phyloP scores from a whole-genome alignment of 2,329 filamentous ascomycete species.

The Dothideomycetidae sp. region DNA sequence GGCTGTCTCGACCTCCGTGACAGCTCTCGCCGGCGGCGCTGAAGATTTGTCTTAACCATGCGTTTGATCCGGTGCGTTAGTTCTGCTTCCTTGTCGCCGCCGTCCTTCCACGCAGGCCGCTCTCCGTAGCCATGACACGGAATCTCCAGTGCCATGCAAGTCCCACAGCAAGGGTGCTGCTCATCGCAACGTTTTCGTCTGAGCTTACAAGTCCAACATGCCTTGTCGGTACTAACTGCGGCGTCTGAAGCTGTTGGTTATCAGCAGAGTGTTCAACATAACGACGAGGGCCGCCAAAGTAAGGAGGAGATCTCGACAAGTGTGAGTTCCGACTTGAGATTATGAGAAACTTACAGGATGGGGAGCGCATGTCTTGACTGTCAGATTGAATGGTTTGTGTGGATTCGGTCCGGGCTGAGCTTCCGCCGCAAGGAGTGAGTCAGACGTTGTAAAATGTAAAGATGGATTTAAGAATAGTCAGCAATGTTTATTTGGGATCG shows the following conservation, averaged over 20 bases:
- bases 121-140: constrained; percentile 9
- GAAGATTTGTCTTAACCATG: constrained; percentile 7
- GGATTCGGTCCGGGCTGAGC: too few species aligned
- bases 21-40: background rate
- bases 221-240: constrained; percentile 1
- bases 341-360: too few species aligned
- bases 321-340: too few species aligned
- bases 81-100: background rate
- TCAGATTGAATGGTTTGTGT: too few species aligned
- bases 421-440: too few species aligned
- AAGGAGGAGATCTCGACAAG: too few species aligned
- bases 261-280: too few species aligned
- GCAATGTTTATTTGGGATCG: too few species aligned
- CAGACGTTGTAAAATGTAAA: too few species aligned
- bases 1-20: background rate
- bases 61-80: constrained; percentile 1
- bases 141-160: constrained; percentile 4
- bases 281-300: too few species aligned
- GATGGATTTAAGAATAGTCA: too few species aligned
- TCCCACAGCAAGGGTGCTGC: background rate
- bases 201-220: constrained; percentile 10
- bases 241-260: background rate
- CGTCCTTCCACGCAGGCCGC: constrained; percentile 7
- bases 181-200: constrained; percentile 11
- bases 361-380: too few species aligned